Conservation (phyloP, 768 basidiomycete genomes). For the Pisolithus microcarpus region DNA sequence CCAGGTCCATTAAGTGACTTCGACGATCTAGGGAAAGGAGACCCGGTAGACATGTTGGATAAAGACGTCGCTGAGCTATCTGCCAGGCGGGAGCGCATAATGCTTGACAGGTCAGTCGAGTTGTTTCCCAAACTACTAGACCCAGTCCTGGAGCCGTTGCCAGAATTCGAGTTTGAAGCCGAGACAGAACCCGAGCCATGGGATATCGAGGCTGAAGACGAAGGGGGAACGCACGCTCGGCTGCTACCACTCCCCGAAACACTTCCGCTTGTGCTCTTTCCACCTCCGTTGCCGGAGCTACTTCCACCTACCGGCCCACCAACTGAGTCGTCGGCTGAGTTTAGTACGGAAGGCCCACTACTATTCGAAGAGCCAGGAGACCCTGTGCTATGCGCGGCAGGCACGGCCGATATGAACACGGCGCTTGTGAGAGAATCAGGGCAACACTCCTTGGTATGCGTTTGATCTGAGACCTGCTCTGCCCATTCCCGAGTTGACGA, state of each 20-base stretch:
- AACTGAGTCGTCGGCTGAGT: slow-evolving; percentile 20
- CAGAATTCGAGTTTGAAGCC: slow-evolving; percentile 16
- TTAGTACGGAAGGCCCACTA: slow-evolving; percentile 18
- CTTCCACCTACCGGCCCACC: slow-evolving; percentile 6
- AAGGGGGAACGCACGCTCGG: slow-evolving; percentile 1
- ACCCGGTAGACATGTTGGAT: slow-evolving; percentile 18
- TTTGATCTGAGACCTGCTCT: slow-evolving; percentile 33
- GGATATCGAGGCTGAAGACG: slow-evolving; percentile 14
- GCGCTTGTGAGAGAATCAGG: slow-evolving; percentile 1
- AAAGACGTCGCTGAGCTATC: slow-evolving; percentile 27
- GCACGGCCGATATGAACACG: slow-evolving; percentile 5
- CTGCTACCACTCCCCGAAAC: slow-evolving; percentile 6
- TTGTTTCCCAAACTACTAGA: slow-evolving; percentile 7
- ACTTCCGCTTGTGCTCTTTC: slow-evolving; percentile 12
- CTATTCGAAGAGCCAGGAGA: slow-evolving; percentile 21
- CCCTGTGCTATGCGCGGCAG: slow-evolving; percentile 10
- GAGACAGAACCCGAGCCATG: slow-evolving; percentile 17
- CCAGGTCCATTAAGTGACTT: slow-evolving; percentile 4
- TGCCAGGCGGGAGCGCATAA: slow-evolving; percentile 16
- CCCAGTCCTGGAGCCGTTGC: slow-evolving; percentile 13
- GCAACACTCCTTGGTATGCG: slow-evolving; percentile 7
- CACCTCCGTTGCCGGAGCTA: slow-evolving; percentile 3
- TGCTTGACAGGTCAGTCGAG: slow-evolving; percentile 5
- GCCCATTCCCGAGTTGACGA: slow-evolving; percentile 41
- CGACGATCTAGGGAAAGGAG: slow-evolving; percentile 1